Evolutionary conservation across 139 green algal species (phyloP).

Genomic region (Eudorina sp.): DNA sequence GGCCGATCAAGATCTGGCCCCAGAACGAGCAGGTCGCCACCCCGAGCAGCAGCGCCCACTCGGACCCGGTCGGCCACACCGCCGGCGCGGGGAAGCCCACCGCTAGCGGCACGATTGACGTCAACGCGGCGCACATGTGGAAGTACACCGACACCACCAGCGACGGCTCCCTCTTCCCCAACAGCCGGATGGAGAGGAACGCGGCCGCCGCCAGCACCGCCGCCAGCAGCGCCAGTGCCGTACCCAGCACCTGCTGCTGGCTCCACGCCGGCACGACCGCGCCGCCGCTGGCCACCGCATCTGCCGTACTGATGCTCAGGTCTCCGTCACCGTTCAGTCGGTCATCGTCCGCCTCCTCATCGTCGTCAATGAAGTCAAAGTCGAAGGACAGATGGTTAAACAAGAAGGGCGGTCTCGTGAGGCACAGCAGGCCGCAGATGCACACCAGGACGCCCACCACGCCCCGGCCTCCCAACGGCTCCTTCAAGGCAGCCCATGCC

Average conservation of each 20-base stretch:
- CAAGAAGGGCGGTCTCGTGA: slow-evolving; percentile 65
- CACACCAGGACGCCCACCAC: slow-evolving; percentile 36
- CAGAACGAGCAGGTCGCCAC: slow-evolving; percentile 57
- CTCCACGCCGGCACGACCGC: slow-evolving; percentile 52
- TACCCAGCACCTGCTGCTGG: slow-evolving; percentile 43
- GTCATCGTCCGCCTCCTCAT: no score
- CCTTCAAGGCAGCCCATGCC: slow-evolving; percentile 49
- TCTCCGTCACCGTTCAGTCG: not conserved
- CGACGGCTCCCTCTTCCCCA: slow-evolving; percentile 37
- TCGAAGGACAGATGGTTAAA: not conserved
- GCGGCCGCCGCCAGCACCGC: slow-evolving; percentile 56
- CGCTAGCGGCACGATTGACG: slow-evolving; percentile 53
- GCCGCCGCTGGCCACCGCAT: not conserved
- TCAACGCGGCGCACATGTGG: slow-evolving; percentile 53
- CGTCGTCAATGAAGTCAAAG: no score
- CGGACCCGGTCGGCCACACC: not conserved
- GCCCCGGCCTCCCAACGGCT: slow-evolving; percentile 53
- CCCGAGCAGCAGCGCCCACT: slow-evolving; percentile 54
- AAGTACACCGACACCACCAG: slow-evolving; percentile 67
- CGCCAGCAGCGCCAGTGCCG: slow-evolving; percentile 44
- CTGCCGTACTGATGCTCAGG: not conserved
- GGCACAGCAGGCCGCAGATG: slow-evolving; percentile 57
- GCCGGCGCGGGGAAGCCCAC: slow-evolving; percentile 45
- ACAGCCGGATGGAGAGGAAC: slow-evolving; percentile 67
- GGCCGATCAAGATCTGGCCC: slow-evolving; percentile 55